Evolutionary conservation across 441 rosid genomes (phyloP), one percentile per base, ranked within the genome.

Genomic region (Mallotus repandus): DNA sequence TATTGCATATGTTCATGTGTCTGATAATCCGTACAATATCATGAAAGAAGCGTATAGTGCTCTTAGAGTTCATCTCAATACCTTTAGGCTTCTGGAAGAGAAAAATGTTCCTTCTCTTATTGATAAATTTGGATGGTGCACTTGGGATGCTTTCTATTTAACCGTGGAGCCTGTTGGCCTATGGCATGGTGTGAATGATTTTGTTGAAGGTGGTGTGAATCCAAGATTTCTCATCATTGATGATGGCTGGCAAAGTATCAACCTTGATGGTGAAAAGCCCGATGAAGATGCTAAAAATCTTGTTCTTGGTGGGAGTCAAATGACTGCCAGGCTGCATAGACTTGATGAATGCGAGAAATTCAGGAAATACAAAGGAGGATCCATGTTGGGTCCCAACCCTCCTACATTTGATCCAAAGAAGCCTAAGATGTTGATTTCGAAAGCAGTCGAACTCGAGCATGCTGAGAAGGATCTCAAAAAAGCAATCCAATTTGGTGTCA

Each of bases 101-200:
- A 90, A 91, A 80, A 72, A 71, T 32, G 78, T 71, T 7, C 96
- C 94, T n/a, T n/a, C n/a, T n/a, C n/a, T n/a, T n/a, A n/a, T n/a
- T n/a, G n/a, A n/a, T n/a, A n/a, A n/a, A n/a, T 93, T 91, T 49
- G 97, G 98, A 16, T 91, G 96, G 97, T 93, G 98, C 79, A 91
- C 98, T 58, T 93, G 96, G 97, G 97, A 93, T 77, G 90, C 97
- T 12, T 87, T 91, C 74, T 91, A 89, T 76, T 81, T 91, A 10
- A 82, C 91, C 0, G 96, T 93, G 18, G 93, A 88, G 60, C 97
- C 97, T 2, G 79, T 81, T 7, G 91, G 91, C 7, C 71, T 89
- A 21, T 90, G 91, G 91, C 85, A 81, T 13, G 96, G 96, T 11
- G 80, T 91, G 67, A 87, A 90, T 41, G 94, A 90, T 62, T 86